phyloP scores from a whole-genome alignment of 352 stramenopile species.

The Phytophthora boehmeriae region DNA sequence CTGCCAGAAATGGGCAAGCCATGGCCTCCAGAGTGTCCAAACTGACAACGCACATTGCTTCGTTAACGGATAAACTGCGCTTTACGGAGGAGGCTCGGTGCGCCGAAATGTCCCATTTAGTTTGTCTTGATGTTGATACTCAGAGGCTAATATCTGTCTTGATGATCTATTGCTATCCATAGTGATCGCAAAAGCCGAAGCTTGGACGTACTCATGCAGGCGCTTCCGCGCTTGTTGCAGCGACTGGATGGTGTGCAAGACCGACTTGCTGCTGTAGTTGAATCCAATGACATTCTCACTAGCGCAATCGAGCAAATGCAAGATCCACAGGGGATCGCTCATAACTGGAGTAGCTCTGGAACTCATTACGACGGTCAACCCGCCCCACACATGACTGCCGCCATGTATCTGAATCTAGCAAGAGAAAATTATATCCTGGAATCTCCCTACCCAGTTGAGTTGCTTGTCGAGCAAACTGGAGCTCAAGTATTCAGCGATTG shows the following conservation, averaged over 20 bases:
- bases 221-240: conserved; percentile 50
- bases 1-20: conserved; percentile 1
- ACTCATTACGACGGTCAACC: conserved; percentile 3
- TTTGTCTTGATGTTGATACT: neutral
- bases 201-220: conserved; percentile 49
- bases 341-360: neutral
- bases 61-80: conserved; percentile 43
- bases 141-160: neutral
- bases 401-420: conserved; percentile 45
- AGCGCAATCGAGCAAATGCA: conserved; percentile 54
- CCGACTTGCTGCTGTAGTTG: conserved; percentile 40
- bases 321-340: conserved; percentile 3
- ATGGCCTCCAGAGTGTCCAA: conserved; percentile 17
- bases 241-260: conserved; percentile 56
- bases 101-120: neutral
- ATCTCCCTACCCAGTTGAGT: conserved; percentile 50
- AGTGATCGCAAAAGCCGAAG: conserved; percentile 54
- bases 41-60: conserved; percentile 27
- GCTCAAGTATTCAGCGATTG: conserved; percentile 43
- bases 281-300: conserved; percentile 62
- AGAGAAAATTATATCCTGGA: conserved; percentile 53
- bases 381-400: neutral
- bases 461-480: conserved; percentile 48
- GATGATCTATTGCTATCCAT: neutral
- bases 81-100: conserved; percentile 46